Base-by-base conservation (phyloP, 352 stramenopile genomes). In the Pythium aphanidermatum region DNA sequence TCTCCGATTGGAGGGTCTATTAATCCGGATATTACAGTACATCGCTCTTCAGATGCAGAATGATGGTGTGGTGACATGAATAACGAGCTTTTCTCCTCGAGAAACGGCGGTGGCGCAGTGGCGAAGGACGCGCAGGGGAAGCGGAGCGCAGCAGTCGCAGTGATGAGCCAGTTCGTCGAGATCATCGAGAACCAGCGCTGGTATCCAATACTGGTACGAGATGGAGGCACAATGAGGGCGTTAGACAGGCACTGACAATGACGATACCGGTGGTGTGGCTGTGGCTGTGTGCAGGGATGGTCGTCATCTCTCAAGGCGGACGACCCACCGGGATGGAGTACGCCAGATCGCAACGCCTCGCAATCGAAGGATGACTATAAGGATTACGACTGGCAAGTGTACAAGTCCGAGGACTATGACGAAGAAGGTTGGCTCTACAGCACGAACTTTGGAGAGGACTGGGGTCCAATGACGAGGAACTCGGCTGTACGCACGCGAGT, bases 151-250 rank as follows among this genome's bases (percentile, higher is more conserved):
- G 32, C 17, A 34, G 21, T 6, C 17, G 5, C 8, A 14, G 23
- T 8, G 19, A 61, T 61, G 53, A 41, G 24, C 41, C 28, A 46
- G 21, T 58, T 58, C 17, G 42, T 60, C 14, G 81, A 93, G 54
- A 66, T 93, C 53, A 82, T 93, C 49, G 81, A 93, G 65, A 93
- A 93, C 57, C 81, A 93, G 58, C 76, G 81, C 21, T 93, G 81
- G 81, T 91, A 85, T 35, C 60, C 81, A 13, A 68, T 93, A 7
- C 51, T 86, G 39, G 81, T 93, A 66, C 50, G 68, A 52, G n/a
- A n/a, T n/a, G n/a, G n/a, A n/a, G n/a, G n/a, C n/a, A n/a, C n/a
- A n/a, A n/a, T n/a, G n/a, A n/a, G n/a, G n/a, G n/a, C n/a, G n/a
- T n/a, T n/a, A n/a, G n/a, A n/a, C n/a, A n/a, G n/a, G n/a, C n/a